Base-by-base conservation (phyloP, 139 green algal species). In the Coelastrella sp. region DNA sequence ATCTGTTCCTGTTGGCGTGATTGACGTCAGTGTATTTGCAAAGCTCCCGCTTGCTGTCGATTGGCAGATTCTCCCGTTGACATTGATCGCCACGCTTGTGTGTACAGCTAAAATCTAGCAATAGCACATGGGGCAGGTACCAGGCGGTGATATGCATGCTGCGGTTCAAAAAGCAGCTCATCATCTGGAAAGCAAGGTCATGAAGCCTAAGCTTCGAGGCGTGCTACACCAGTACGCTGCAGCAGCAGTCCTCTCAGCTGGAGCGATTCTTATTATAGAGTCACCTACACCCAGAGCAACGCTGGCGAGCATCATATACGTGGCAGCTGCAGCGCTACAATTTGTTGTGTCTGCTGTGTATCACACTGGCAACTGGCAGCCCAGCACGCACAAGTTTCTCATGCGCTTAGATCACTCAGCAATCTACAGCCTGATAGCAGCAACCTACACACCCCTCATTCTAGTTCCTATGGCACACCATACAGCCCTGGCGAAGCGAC, bases 381-480 rank as follows among this genome's bases (percentile, higher is more conserved):
- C 84, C 19, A n/a, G 17, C 15, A 68, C 25, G 8, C 66, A 81
- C 35, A 82, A 81, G 49, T 8, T 81, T 22, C 61, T 88, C 19
- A 35, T n/a, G 68, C 61, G 84, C 58, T 35, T 88, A 5, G 84
- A 88, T 49, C 84, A 88, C 58, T 81, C 68, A 56, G 84, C 84
- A 0, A 88, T 88, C 49, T 88, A 88, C 49, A 58, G 49, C 27
- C 59, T 87, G 24, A 80, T 80, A 80, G 74, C 74, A 59, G 84
- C 84, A 22, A 88, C 84, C 15, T 88, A 88, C 84, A 88, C 84
- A 14, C 84, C 84, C 10, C 15, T 88, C 22, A 73, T 88, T 27
- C 25, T 81, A n/a, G 27, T 88, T 19, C 84, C 84, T 3, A 8
- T 88, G 7, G 7, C 66, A 12, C 49, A 57, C 8, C 17, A 78